Percentiles rank a stretch among this genome's conserved stretches.
Conservation (phyloP, 2,329 filamentous ascomycete species). For the Fusarium camptoceras region DNA sequence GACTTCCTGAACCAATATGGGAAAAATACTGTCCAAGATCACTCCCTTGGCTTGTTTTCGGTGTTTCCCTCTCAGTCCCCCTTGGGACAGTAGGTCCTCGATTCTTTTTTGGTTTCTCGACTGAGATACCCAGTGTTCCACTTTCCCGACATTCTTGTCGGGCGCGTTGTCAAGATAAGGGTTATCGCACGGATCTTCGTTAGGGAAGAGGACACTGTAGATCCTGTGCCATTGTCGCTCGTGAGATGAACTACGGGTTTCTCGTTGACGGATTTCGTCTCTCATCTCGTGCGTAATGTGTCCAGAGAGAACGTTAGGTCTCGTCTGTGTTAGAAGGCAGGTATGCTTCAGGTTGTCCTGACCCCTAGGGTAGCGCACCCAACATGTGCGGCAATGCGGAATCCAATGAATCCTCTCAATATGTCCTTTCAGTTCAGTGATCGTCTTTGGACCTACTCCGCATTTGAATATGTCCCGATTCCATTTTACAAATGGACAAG, state of each 20-base stretch:
- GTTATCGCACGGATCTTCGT: background rate
- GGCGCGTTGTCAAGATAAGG: background rate
- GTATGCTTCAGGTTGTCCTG: background rate
- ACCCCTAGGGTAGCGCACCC: background rate
- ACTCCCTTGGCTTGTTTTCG: too few relatives aligned
- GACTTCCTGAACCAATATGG: too few relatives aligned
- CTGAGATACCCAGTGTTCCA: background rate
- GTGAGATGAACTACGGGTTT: background rate
- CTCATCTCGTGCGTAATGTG: background rate
- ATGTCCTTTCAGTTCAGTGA: background rate
- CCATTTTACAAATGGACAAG: slow-evolving; percentile 20
- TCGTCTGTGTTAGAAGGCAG: too few relatives aligned
- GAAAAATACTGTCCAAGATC: too few relatives aligned
- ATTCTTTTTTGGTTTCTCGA: too few relatives aligned
- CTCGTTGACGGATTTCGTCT: background rate
- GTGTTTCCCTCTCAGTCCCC: too few relatives aligned
- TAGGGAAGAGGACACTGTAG: background rate
- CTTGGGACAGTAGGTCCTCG: too few relatives aligned
- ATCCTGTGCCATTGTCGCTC: background rate
- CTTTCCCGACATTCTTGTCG: background rate
- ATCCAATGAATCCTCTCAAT: background rate
- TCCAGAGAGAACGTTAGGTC: background rate
- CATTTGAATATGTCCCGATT: fast-evolving
- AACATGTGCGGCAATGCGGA: background rate
- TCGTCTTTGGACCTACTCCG: background rate